A percentile compares a stretch with the other conserved stretches of the same genome.
Conservation (phyloP, 352 stramenopile genomes). For the Phytophthora kernoviae region DNA sequence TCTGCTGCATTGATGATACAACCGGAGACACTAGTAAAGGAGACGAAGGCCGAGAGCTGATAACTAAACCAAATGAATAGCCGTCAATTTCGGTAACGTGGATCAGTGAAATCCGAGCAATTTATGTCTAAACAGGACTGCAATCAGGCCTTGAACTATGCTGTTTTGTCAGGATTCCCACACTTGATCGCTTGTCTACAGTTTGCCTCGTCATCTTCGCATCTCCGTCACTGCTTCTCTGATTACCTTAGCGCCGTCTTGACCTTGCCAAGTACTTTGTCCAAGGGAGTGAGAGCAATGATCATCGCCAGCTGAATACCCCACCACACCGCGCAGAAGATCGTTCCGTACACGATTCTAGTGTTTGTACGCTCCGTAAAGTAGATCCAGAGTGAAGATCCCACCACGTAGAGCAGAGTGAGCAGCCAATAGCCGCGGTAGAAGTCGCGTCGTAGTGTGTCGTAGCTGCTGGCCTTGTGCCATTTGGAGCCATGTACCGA, state of each 20-base stretch:
- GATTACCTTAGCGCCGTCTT: slow-evolving; percentile 30
- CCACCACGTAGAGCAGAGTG: slow-evolving; percentile 44
- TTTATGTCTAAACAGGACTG: no score
- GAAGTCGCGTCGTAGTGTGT: slow-evolving; percentile 49
- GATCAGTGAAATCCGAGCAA: slow-evolving; percentile 5
- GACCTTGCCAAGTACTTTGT: slow-evolving; percentile 46
- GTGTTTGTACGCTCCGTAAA: slow-evolving; percentile 54
- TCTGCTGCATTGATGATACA: slow-evolving; percentile 26
- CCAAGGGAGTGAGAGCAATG: slow-evolving; percentile 62
- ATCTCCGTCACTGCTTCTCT: slow-evolving; percentile 4
- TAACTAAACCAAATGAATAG: no score
- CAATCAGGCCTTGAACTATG: no score
- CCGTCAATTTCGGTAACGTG: no score
- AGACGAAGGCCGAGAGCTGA: slow-evolving; percentile 20
- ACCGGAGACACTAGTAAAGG: slow-evolving; percentile 6
- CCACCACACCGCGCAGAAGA: slow-evolving; percentile 61
- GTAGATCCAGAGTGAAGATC: slow-evolving; percentile 60
- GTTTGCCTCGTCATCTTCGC: neutral
- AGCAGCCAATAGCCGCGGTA: slow-evolving; percentile 75
- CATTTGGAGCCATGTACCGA: slow-evolving; percentile 59
- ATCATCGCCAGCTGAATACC: slow-evolving; percentile 58
- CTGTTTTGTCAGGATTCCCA: no score
- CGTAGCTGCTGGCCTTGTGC: slow-evolving; percentile 38
- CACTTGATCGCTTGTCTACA: neutral
- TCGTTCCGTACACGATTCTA: slow-evolving; percentile 52